phyloP scores from a whole-genome alignment of 2,329 filamentous ascomycete genomes.

The Stemphylium lycopersici region DNA sequence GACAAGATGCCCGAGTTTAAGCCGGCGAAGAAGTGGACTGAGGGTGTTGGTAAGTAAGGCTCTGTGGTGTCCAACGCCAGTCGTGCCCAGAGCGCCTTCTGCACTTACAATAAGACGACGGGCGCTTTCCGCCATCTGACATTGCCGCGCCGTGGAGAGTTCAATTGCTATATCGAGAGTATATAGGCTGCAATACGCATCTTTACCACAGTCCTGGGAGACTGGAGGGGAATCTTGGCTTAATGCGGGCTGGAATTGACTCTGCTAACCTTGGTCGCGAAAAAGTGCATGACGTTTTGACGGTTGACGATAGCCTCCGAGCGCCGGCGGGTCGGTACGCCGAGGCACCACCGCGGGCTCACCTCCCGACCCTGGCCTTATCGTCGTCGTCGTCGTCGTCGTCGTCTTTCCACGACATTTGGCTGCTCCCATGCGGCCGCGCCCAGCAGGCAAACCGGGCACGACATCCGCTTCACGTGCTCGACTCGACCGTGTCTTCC shows the following conservation, averaged over 20 bases:
- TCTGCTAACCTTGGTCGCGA: not conserved
- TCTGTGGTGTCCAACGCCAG: not conserved
- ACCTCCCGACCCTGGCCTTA: not conserved
- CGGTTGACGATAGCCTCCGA: slow-evolving; percentile 6
- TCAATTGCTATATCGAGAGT: slow-evolving; percentile 29
- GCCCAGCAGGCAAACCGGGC: not conserved
- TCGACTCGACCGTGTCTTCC: not conserved
- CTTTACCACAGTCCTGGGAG: slow-evolving; percentile 9
- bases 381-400: too few species aligned
- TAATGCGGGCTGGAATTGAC: not conserved
- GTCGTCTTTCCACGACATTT: too few species aligned
- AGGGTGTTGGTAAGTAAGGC: not conserved
- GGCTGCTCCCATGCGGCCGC: not conserved
- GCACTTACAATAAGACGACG: slow-evolving; percentile 57
- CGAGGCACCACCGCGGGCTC: slow-evolving; percentile 9
- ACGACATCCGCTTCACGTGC: not conserved
- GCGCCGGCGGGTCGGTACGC: slow-evolving; percentile 17
- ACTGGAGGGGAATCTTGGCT: not conserved
- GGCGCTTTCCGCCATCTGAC: slow-evolving; percentile 59
- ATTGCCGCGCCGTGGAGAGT: slow-evolving; percentile 49
- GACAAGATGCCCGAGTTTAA: slow-evolving; percentile 86
- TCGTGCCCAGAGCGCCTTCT: not conserved
- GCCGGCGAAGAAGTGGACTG: slow-evolving; percentile 83
- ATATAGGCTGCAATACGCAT: slow-evolving; percentile 14
- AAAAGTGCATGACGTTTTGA: slow-evolving; percentile 27